Base-by-base conservation (phyloP, 371 early-diverging fungal species). In the Mortierella sp. region DNA sequence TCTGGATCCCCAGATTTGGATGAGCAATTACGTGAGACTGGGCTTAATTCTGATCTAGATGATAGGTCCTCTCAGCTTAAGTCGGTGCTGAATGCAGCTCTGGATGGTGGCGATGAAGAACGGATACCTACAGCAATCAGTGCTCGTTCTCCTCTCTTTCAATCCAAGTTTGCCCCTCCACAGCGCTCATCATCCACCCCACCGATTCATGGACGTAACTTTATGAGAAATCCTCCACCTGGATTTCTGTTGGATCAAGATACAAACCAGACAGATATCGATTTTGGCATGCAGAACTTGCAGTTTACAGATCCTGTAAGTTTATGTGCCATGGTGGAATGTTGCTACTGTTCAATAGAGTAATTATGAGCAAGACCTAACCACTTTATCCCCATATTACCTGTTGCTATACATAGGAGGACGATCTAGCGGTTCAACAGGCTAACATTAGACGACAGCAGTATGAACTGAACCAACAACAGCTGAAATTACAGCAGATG, bases 141-240 rank as follows among this genome's bases (percentile, higher is more conserved):
- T 29, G 68, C 62, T 8, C 68, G 81, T 4, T 76, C 83, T 10
- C 85, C 85, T 0, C 55, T 70, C 29, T 81, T 76, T 65, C 84
- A 64, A 72, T 78, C 73, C 66, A 87, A 71, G 54, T 88, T 75
- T 57, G 65, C 83, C 1, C 87, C 89, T 2, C 88, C 88, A 0
- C 84, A 82, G 26, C 87, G 91, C 6, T 83, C 90, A 1, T 86
- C 90, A 6, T 89, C 90, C 1, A 89, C 90, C 0, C 91, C 91
- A 23, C 91, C 91, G 9, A 75, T 84, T 34, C 91, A 87, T 43
- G 64, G 72, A 29, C 85, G 83, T 42, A 70, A 75, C 43, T 80
- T 76, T 74, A 57, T 77, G 68, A 78, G 79, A 59, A 68, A 83
- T 40, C 72, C 58, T n/a, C 68, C 76, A 35, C 73, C 79, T 63